Conservation (phyloP, 2,329 filamentous ascomycete species). For the Pseudocercospora crystallina region DNA sequence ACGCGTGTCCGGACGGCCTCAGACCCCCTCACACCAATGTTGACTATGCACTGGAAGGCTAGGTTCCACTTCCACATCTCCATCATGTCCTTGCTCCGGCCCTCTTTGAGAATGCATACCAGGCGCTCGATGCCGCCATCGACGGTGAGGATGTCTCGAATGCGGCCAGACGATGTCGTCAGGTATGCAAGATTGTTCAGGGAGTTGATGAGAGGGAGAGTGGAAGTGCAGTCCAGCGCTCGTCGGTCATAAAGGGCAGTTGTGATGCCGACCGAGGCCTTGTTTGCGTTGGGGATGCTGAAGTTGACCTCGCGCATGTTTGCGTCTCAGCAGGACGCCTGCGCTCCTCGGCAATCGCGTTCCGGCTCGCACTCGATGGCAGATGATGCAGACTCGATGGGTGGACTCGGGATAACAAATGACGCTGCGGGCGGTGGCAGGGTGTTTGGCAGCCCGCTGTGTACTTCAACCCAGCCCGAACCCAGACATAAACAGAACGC, state of each 20-base stretch:
- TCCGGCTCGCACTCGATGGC: background rate
- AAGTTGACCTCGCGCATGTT: conserved; percentile 99
- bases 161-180: conserved; percentile 94
- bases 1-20: conserved; percentile 92
- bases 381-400: conserved; percentile 9
- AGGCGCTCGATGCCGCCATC: conserved; percentile 97
- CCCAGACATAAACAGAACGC: conserved; percentile 1
- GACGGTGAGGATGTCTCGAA: conserved; percentile 95
- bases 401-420: conserved; percentile 11
- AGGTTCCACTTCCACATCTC: conserved; percentile 99
- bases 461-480: background rate
- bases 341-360: conserved; percentile 1
- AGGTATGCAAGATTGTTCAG: conserved; percentile 98
- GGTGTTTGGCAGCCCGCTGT: conserved; percentile 1
- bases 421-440: conserved; percentile 13
- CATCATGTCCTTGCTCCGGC: conserved; percentile 97
- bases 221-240: conserved; percentile 97
- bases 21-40: conserved; percentile 94
- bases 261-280: conserved; percentile 97
- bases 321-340: conserved; percentile 33
- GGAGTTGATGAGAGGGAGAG: conserved; percentile 95
- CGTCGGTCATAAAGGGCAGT: conserved; percentile 96
- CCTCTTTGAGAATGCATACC: conserved; percentile 97
- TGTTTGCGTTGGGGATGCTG: conserved; percentile 98
- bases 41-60: conserved; percentile 97